Conservation (phyloP, 2,329 filamentous ascomycete species). For the Aspergillus hortae region DNA sequence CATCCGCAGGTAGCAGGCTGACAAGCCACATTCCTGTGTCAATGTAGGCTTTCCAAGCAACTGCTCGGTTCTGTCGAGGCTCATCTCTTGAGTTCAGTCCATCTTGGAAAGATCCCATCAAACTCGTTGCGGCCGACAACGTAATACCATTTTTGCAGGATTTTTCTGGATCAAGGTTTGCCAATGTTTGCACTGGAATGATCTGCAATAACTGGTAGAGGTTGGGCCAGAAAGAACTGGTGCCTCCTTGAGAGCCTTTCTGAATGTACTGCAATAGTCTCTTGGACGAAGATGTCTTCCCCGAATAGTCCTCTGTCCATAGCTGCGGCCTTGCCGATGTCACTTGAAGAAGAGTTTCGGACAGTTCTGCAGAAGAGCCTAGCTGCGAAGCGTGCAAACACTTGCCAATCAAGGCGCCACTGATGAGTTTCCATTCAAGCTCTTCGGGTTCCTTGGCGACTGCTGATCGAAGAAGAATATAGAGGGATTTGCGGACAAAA, state of each 20-base stretch:
- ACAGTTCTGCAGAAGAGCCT: slow-evolving; percentile 69
- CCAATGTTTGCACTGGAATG: slow-evolving; percentile 51
- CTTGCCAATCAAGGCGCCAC: slow-evolving; percentile 68
- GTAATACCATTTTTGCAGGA: slow-evolving; percentile 21
- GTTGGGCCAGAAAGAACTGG: slow-evolving; percentile 68
- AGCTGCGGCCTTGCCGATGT: slow-evolving; percentile 63
- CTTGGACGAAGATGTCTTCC: slow-evolving; percentile 54
- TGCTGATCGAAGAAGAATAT: slow-evolving; percentile 52
- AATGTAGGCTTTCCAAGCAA: slow-evolving; percentile 75
- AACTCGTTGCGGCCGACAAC: slow-evolving; percentile 53
- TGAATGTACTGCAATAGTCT: slow-evolving; percentile 70
- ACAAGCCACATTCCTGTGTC: slow-evolving; percentile 57
- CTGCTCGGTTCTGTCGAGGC: slow-evolving; percentile 61
- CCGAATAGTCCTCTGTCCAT: slow-evolving; percentile 66
- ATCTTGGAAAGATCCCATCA: slow-evolving; percentile 65
- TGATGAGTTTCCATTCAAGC: slow-evolving; percentile 63
- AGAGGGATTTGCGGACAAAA: slow-evolving; percentile 56
- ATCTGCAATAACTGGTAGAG: slow-evolving; percentile 59
- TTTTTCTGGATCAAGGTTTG: slow-evolving; percentile 21
- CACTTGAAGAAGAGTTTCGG: slow-evolving; percentile 63
- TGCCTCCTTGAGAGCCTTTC: slow-evolving; percentile 78
- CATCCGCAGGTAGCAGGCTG: slow-evolving; percentile 45
- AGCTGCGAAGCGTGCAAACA: slow-evolving; percentile 69
- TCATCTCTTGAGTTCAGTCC: slow-evolving; percentile 76
- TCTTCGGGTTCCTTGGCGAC: slow-evolving; percentile 46